Base-by-base conservation (phyloP, 148 eudicot species). In the Nepenthes gracilis region DNA sequence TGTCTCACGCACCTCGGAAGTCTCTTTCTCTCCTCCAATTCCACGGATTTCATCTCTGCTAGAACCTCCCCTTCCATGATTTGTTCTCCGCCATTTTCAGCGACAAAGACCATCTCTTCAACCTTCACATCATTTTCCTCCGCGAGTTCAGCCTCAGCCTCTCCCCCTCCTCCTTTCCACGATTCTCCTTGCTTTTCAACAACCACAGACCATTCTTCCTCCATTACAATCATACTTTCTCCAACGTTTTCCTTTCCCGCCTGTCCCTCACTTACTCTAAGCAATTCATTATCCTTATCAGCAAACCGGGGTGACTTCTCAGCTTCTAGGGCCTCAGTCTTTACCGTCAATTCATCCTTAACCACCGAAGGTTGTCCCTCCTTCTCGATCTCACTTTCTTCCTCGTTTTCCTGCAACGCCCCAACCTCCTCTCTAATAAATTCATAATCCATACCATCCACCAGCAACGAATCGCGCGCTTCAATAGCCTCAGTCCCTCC, bases 401-500 rank as follows among this genome's bases (percentile, higher is more conserved):
- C 35, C 47, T 37, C 58, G 35, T 32, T 58, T 32, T 1, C 23
- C 45, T 64, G 68, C 38, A 14, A 58, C 1, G 6, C 59, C 69
- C 23, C 23, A 23, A 23, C 23, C 23, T 23, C 23, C 23, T 23
- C 23, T 23, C 23, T 23, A 23, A 23, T 0, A 23, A 23, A 23
- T 23, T 23, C 23, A 23, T 23, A 23, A 12, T 60, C 52, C 38
- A 35, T 56, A 35, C 51, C 59, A 11, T 2, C 37, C 40, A 55
- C n/a, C 56, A 5, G 14, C 50, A 37, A 52, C 35, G 33, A 54
- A n/a, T 47, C 59, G 5, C 55, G 50, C 55, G 14, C n/a, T 34
- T 54, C 67, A 0, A 2, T 23, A 23, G 23, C 58, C 67, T 49
- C 72, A 49, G 7, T 34, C 5, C 47, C 66, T 7, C 49, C 55